Conservation (phyloP, 2,329 filamentous ascomycete species). For the Fusarium globosum region DNA sequence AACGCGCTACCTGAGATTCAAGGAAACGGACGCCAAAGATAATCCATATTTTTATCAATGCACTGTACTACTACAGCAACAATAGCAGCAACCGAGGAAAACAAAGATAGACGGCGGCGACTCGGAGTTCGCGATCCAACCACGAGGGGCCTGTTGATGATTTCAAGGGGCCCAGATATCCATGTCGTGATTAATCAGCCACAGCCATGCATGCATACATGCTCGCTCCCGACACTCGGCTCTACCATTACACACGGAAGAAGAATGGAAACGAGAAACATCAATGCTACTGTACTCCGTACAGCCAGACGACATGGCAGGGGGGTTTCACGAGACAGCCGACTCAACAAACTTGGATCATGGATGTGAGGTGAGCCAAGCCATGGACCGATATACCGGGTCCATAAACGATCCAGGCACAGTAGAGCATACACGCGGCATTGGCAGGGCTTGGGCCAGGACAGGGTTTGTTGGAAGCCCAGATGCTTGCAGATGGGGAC, state of each 20-base stretch:
- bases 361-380: slow-evolving; percentile 26
- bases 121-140: slow-evolving; percentile 28
- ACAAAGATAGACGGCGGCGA: slow-evolving; percentile 26
- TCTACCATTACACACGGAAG: slow-evolving; percentile 1
- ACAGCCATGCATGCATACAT: slow-evolving; percentile 10
- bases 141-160: slow-evolving; percentile 32
- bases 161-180: slow-evolving; percentile 11
- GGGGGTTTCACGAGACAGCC: not conserved
- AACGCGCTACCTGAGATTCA: not conserved
- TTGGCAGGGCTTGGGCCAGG: slow-evolving; percentile 20
- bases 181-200: slow-evolving; percentile 24
- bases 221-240: slow-evolving; percentile 21
- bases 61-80: not conserved
- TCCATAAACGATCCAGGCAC: slow-evolving; percentile 35
- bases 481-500: slow-evolving; percentile 28
- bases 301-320: not conserved
- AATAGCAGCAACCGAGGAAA: slow-evolving; percentile 8
- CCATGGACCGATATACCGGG: slow-evolving; percentile 27
- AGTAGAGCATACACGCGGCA: slow-evolving; percentile 28
- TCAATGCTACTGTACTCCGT: not conserved
- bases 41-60: not conserved
- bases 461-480: slow-evolving; percentile 11
- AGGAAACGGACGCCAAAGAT: slow-evolving; percentile 17
- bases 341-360: slow-evolving; percentile 27
- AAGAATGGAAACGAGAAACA: slow-evolving; percentile 6